A percentile compares a stretch with the other conserved stretches of the same genome.
These are phyloP conservation scores for Penicillium cataractarum DNA, from an alignment of 495 filamentous ascomycete genomes.

Conservation along the genomic window DNA sequence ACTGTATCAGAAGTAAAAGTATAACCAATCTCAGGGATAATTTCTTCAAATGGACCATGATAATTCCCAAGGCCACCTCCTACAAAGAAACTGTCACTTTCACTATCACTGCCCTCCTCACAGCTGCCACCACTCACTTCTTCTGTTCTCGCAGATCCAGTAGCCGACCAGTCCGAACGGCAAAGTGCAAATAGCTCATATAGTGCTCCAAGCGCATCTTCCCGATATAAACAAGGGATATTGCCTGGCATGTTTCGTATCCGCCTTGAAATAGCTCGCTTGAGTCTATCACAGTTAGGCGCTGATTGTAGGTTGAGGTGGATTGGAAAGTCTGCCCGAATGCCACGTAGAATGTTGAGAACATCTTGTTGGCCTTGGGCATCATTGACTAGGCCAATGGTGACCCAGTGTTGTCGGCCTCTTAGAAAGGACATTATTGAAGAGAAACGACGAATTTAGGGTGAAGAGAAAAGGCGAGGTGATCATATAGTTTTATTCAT, in stretches of 20 bases:
- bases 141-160: neutral
- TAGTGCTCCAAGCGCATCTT: neutral
- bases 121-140: neutral
- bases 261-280: neutral
- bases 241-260: neutral
- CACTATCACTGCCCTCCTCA: neutral
- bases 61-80: neutral
- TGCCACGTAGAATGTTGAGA: neutral
- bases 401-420: neutral
- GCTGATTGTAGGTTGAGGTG: neutral
- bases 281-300: neutral
- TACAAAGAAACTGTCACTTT: neutral
- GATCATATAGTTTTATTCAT: neutral
- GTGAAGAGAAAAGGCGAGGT: neutral
- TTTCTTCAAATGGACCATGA: neutral
- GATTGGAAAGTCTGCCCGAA: neutral
- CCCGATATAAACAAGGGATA: neutral
- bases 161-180: neutral
- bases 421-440: neutral
- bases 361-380: neutral
- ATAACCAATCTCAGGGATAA: neutral
- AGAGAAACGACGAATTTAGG: neutral
- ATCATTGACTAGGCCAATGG: neutral
- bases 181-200: neutral
- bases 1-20: neutral